Evolutionary conservation across 768 basidiomycete species (phyloP).

Genomic region (Dacryopinax primogenitus): DNA sequence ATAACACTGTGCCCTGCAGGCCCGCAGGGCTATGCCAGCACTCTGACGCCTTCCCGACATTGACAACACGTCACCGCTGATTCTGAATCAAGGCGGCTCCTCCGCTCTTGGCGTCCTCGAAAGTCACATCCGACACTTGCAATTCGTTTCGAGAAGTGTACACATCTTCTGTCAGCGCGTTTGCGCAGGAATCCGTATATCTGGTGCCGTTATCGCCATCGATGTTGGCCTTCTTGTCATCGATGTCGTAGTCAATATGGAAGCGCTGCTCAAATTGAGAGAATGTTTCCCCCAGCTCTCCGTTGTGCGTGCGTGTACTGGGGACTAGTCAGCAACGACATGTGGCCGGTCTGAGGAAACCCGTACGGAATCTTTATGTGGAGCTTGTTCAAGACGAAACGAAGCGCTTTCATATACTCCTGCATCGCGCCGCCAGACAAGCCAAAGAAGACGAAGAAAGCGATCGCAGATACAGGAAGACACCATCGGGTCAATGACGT

Average conservation of each 20-base stretch:
- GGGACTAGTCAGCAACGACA: background rate
- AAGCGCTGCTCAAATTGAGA: background rate
- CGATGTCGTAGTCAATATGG: background rate
- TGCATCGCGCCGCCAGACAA: constrained; percentile 5
- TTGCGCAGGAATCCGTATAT: too few relatives aligned
- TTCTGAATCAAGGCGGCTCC: too few relatives aligned
- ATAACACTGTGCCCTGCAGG: too few relatives aligned
- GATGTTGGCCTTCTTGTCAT: background rate
- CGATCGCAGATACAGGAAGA: constrained; percentile 6
- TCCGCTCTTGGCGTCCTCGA: too few relatives aligned
- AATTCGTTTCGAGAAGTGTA: too few relatives aligned
- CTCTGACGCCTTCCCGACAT: too few relatives aligned
- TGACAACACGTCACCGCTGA: too few relatives aligned
- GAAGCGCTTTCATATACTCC: background rate
- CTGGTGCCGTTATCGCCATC: too few relatives aligned
- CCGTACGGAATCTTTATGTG: background rate
- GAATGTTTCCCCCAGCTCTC: background rate
- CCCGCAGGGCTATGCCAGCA: too few relatives aligned
- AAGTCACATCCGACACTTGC: too few relatives aligned
- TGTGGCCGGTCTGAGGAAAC: background rate
- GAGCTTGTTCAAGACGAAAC: background rate
- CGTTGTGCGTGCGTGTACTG: background rate
- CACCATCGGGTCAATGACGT: background rate
- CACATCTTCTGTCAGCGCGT: too few relatives aligned
- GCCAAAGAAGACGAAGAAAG: constrained; percentile 16